Percentiles rank a stretch among this genome's conserved stretches.
phyloP scores from a whole-genome alignment of 2,329 filamentous ascomycete species.

The Trichothecium sympodiale region DNA sequence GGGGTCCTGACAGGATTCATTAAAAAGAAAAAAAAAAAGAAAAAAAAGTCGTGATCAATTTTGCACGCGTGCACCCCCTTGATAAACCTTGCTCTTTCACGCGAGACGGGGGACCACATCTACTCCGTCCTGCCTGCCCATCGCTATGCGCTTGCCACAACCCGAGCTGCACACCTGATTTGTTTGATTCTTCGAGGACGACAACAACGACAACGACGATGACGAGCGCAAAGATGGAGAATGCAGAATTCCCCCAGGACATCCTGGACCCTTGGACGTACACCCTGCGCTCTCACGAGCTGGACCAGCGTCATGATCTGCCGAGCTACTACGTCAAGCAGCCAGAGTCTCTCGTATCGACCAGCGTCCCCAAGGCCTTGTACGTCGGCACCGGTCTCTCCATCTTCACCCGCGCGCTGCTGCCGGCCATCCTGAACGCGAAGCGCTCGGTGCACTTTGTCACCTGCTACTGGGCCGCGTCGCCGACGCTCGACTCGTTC shows the following conservation, averaged over 20 bases:
- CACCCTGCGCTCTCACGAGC: slow-evolving; percentile 17
- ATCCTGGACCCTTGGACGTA: slow-evolving; percentile 28
- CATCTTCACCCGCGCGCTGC: slow-evolving; percentile 41
- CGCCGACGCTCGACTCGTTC: slow-evolving; percentile 47
- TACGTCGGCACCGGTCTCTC: slow-evolving; percentile 46
- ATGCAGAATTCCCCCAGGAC: slow-evolving; percentile 20
- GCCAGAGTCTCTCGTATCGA: slow-evolving; percentile 34
- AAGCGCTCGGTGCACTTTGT: slow-evolving; percentile 60
- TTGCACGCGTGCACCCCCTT: too few relatives aligned
- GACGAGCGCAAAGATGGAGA: too few relatives aligned
- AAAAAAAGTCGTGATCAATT: too few relatives aligned
- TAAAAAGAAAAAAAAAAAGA: too few relatives aligned
- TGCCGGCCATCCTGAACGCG: slow-evolving; percentile 51
- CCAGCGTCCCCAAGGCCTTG: slow-evolving; percentile 35
- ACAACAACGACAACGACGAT: too few relatives aligned
- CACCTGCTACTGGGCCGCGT: slow-evolving; percentile 73
- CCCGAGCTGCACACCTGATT: too few relatives aligned
- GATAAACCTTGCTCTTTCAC: too few relatives aligned
- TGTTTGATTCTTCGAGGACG: too few relatives aligned
- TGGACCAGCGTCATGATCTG: slow-evolving; percentile 28
- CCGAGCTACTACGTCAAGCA: slow-evolving; percentile 35
- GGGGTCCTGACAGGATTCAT: too few relatives aligned
- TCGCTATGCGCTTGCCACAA: too few relatives aligned
- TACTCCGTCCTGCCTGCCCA: too few relatives aligned
- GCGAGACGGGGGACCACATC: too few relatives aligned